Percentiles rank a stretch among this genome's conserved stretches.
These are phyloP conservation scores for Kentomonas sorsogonicus DNA, from an alignment of 208 protist genomes.

Conservation along the genomic window DNA sequence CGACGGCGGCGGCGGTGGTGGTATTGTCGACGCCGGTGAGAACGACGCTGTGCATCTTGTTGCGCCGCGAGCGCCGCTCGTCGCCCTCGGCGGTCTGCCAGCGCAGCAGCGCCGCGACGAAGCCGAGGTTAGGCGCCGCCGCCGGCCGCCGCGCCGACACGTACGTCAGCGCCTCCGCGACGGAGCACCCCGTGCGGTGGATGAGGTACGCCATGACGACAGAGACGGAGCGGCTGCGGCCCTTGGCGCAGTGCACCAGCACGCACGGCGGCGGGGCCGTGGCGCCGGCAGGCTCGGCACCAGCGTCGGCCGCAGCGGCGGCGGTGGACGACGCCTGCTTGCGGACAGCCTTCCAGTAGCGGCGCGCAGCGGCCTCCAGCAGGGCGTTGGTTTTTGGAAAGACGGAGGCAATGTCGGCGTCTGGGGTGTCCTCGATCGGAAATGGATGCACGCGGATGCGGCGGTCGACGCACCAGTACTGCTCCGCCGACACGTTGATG, in stretches of 20 bases:
- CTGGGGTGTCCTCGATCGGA: conserved; percentile 53
- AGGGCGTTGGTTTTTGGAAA: conserved; percentile 50
- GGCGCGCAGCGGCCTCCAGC: conserved; percentile 42
- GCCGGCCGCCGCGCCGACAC: conserved; percentile 41
- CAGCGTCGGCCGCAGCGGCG: no score
- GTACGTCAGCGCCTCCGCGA: conserved; percentile 77
- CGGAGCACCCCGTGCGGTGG: conserved; percentile 72
- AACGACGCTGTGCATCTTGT: conserved; percentile 45
- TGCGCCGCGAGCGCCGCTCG: conserved; percentile 39
- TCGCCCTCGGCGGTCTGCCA: conserved; percentile 56
- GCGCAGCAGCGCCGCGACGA: conserved; percentile 63
- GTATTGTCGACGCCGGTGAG: conserved; percentile 36
- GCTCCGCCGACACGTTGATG: conserved; percentile 80
- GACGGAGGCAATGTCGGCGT: conserved; percentile 50
- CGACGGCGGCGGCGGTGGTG: conserved; percentile 27
- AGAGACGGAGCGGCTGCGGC: conserved; percentile 73
- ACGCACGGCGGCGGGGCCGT: conserved; percentile 30
- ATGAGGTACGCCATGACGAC: conserved; percentile 85
- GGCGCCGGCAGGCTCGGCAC: conserved; percentile 9
- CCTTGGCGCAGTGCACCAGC: conserved; percentile 84
- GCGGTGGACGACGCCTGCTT: background rate
- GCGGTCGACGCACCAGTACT: conserved; percentile 79
- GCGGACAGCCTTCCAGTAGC: conserved; percentile 36
- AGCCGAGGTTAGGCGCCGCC: conserved; percentile 78
- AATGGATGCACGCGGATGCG: conserved; percentile 58